phyloP scores from a whole-genome alignment of 306 rosid species.

The Prunus kanzakura region DNA sequence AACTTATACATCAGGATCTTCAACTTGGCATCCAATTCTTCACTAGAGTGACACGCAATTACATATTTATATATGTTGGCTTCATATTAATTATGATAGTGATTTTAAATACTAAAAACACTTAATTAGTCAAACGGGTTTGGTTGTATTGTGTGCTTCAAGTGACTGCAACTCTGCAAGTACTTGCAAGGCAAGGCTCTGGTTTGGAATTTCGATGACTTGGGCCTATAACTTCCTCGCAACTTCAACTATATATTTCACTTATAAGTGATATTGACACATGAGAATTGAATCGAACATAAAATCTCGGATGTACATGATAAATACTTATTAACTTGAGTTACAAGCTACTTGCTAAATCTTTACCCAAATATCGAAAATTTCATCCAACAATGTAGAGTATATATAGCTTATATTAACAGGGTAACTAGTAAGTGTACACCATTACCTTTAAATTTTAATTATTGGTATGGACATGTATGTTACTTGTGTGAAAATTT shows the following conservation, averaged over 20 bases:
- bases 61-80: neutral
- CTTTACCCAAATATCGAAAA: no score
- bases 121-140: neutral
- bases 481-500: neutral
- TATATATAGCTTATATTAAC: no score
- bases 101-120: no score
- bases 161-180: neutral
- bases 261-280: no score
- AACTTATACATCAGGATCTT: neutral
- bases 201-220: neutral
- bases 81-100: neutral
- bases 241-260: no score
- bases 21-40: neutral
- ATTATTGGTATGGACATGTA: neutral
- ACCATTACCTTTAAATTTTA: no score
- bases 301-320: rapidly evolving
- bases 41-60: no score
- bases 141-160: neutral
- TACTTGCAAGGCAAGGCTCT: neutral
- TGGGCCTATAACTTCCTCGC: neutral
- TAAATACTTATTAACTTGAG: no score
- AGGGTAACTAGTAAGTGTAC: no score
- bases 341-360: no score
- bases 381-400: no score
- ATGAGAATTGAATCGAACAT: no score